A percentile compares a stretch with the other conserved stretches of the same genome.
phyloP scores from a whole-genome alignment of 2,329 filamentous ascomycete genomes.

The Orbilia brochopaga region DNA sequence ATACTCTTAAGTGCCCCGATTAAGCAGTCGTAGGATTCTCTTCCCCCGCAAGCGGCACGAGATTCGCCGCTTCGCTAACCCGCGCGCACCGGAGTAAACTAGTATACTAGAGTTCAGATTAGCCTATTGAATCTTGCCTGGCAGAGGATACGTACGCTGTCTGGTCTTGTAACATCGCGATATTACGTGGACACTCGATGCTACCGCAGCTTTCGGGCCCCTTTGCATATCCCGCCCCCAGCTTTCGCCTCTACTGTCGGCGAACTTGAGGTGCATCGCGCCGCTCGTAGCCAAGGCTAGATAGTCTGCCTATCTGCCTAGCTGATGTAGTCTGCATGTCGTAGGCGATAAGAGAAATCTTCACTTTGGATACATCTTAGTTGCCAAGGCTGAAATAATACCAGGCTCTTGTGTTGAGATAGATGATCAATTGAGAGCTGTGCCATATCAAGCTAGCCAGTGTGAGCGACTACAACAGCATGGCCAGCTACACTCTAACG shows the following conservation, averaged over 20 bases:
- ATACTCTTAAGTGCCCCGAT: background rate
- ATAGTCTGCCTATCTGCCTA: background rate
- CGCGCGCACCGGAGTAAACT: background rate
- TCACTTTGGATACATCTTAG: background rate
- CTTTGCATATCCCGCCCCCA: slow-evolving; percentile 2
- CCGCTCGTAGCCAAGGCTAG: background rate
- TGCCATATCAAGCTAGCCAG: too few relatives aligned
- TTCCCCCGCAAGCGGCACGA: background rate
- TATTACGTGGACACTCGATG: slow-evolving; percentile 3
- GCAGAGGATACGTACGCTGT: background rate
- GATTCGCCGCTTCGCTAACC: background rate
- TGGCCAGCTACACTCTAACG: too few relatives aligned
- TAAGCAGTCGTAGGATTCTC: background rate
- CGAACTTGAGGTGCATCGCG: background rate
- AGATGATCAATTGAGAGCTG: too few relatives aligned
- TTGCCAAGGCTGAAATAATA: background rate
- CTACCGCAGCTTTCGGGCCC: background rate
- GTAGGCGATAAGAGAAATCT: background rate
- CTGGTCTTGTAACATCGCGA: background rate
- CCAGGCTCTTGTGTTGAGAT: too few relatives aligned
- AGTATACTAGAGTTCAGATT: background rate
- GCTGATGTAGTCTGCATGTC: background rate
- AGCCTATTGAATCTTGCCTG: background rate
- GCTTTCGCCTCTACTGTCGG: background rate
- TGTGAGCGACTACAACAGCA: too few relatives aligned